Evolutionary conservation across 371 early-diverging fungal species (phyloP), one percentile per base, ranked within the genome.

Genomic region (Dichotomocladium elegans): DNA sequence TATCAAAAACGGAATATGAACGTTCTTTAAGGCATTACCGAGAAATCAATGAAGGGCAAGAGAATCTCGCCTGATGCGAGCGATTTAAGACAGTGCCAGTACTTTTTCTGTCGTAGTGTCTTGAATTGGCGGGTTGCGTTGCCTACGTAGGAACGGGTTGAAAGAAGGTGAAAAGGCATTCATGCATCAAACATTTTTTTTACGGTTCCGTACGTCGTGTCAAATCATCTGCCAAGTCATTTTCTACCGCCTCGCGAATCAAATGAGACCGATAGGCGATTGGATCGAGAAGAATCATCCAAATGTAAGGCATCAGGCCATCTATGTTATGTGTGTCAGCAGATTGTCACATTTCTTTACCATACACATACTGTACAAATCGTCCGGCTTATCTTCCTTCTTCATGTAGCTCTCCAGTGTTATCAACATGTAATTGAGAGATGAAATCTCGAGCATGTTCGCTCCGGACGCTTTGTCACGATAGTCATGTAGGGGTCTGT

Each of bases 81-180:
- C 0, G 78, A 74, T 27, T 73, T 78, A 10, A 83, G 58, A 0
- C 80, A 68, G 15, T 69, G 69, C 83, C 83, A 83, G 35, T 71
- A 83, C 31, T 80, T 78, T 43, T 76, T 78, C 49, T 83, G 74
- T 42, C 78, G 57, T 15, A 71, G 49, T 8, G 69, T 69, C 12
- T 64, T 65, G 40, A 71, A 68, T 33, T 77, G 72, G 15, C 58
- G 64, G 11, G 64, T 17, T 8, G 59, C 55, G 40, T 68, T 67
- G 24, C 66, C 72, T 74, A 56, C 8, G 29, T 19, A 55, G 2
- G 22, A 15, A 48, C 17, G 21, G 33, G 46, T 45, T 45, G 46
- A 10, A 4, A 22, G 12, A 43, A 24, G 9, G 14, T 43, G 1
- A 17, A 22, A 14, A 14, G 4, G 14, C 21, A 4, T 17, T 14